Evolutionary conservation across 2,329 filamentous ascomycete genomes (phyloP), one percentile per base, ranked within the genome.

Genomic region (Pseudomassariella vexata): DNA sequence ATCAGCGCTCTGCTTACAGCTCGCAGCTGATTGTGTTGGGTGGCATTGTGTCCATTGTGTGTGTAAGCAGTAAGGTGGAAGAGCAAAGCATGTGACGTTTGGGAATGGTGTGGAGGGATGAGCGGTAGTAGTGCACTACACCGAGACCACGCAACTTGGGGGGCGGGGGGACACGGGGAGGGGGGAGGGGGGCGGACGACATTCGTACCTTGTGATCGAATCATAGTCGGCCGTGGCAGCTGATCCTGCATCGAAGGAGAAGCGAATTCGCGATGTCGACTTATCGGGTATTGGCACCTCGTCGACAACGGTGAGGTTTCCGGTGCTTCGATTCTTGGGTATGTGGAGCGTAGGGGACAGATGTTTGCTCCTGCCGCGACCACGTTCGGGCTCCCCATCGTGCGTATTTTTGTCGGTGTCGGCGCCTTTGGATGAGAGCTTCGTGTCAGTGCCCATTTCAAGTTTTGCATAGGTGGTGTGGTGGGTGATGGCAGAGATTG

Each of bases 161-260:
- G 10, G 15, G 15, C 26, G n/a, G 21, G 9, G 15, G 12, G 12
- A 28, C 27, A 45, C 28, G 44, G 37, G 37, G 41, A 40, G 23
- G 32, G 40, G 34, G 42, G 46, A 39, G 45, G 45, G 21, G 15
- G n/a, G n/a, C n/a, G n/a, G n/a, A n/a, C n/a, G n/a, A n/a, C n/a
- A n/a, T 36, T 65, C 77, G 58, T 60, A 92, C 85, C 84, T 88
- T 60, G 82, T 71, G 59, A 86, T 66, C 48, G 75, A 66, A 56
- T 89, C 85, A 61, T 77, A 76, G 46, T 85, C 82, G 47, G 66
- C 60, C 39, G 59, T 52, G 39, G 60, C 59, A 43, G 73, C 68
- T 39, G 75, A 68, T 32, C 79, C 74, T 36, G 77, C 79, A 57
- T 92, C 87, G 52, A 89, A 79, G 30, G 86, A 90, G 60, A 86